Percentiles rank a stretch among this genome's conserved stretches.
These are phyloP conservation scores for Glycine soja DNA, from an alignment of 306 rosid genomes.

Conservation along the genomic window DNA sequence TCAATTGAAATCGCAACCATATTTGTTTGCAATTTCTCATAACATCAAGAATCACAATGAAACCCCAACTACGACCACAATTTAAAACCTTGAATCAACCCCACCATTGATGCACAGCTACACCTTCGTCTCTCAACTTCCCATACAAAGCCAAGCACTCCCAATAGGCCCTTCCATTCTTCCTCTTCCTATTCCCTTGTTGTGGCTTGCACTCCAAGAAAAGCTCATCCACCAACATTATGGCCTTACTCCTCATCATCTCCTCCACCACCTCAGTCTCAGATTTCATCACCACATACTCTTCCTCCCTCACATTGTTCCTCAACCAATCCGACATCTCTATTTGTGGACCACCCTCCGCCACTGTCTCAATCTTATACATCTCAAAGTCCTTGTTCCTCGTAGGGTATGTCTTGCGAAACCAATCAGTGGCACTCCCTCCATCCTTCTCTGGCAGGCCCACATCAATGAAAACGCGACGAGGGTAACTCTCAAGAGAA, in stretches of 20 bases:
- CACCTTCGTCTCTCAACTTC: constrained; percentile 81
- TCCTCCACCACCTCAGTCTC: constrained; percentile 89
- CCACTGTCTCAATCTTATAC: constrained; percentile 65
- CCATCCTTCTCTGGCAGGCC: constrained; percentile 60
- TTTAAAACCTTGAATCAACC: constrained; percentile 45
- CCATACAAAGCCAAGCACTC: constrained; percentile 88
- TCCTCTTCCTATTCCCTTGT: constrained; percentile 37
- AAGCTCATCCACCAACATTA: constrained; percentile 80
- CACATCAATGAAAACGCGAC: constrained; percentile 74
- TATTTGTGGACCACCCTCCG: constrained; percentile 45
- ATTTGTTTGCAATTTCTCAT: not conserved
- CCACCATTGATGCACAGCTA: constrained; percentile 97
- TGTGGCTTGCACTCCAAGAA: constrained; percentile 89
- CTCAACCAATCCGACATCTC: constrained; percentile 80
- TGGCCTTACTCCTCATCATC: constrained; percentile 65
- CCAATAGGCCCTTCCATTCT: constrained; percentile 76
- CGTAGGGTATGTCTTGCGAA: constrained; percentile 64
- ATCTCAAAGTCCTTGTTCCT: constrained; percentile 86
- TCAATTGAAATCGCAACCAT: no score
- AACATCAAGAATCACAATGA: not conserved
- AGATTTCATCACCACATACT: constrained; percentile 88
- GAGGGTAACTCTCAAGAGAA: constrained; percentile 71
- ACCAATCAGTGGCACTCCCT: constrained; percentile 64
- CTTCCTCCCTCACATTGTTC: constrained; percentile 73
- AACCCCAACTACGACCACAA: not conserved